Conservation (phyloP, 2,329 filamentous ascomycete species). For the Fusarium hainanense region DNA sequence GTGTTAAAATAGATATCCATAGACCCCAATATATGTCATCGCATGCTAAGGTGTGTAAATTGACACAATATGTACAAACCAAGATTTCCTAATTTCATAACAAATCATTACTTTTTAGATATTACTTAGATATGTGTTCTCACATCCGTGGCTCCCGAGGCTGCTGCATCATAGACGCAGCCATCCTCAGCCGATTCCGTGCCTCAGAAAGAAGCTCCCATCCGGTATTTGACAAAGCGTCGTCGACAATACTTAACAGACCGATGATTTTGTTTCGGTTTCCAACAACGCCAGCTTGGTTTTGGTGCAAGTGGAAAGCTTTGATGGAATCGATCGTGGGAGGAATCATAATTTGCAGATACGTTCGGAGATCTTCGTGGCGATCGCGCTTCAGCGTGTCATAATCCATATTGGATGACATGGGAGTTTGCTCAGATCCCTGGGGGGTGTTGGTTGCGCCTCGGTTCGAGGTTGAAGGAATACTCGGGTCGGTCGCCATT, state of each 20-base stretch:
- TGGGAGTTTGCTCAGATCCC: slow-evolving; percentile 30
- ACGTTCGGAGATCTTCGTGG: slow-evolving; percentile 44
- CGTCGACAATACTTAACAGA: slow-evolving; percentile 42
- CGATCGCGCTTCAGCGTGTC: slow-evolving; percentile 40
- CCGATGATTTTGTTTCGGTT: slow-evolving; percentile 46
- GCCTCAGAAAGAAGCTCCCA: slow-evolving; percentile 45
- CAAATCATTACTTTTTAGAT: slow-evolving; percentile 2
- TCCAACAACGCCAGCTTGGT: slow-evolving; percentile 45
- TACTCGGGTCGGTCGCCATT: slow-evolving; percentile 33
- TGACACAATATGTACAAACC: slow-evolving; percentile 5
- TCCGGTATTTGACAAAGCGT: slow-evolving; percentile 40
- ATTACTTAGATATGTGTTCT: not conserved
- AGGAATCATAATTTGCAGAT: slow-evolving; percentile 46
- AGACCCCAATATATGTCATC: not conserved
- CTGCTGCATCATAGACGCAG: slow-evolving; percentile 45
- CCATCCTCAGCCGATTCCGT: slow-evolving; percentile 42
- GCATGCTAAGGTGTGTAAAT: not conserved
- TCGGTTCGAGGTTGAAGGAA: slow-evolving; percentile 33
- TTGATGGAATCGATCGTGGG: slow-evolving; percentile 46
- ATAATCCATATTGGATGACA: slow-evolving; percentile 34
- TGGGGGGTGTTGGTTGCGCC: slow-evolving; percentile 33
- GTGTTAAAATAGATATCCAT: not conserved
- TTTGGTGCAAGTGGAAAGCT: slow-evolving; percentile 45
- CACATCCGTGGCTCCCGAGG: slow-evolving; percentile 38
- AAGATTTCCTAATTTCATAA: slow-evolving; percentile 14